These are phyloP conservation scores for Hibiscus trionum DNA, from an alignment of 345 rosid genomes.

Conservation along the genomic window DNA sequence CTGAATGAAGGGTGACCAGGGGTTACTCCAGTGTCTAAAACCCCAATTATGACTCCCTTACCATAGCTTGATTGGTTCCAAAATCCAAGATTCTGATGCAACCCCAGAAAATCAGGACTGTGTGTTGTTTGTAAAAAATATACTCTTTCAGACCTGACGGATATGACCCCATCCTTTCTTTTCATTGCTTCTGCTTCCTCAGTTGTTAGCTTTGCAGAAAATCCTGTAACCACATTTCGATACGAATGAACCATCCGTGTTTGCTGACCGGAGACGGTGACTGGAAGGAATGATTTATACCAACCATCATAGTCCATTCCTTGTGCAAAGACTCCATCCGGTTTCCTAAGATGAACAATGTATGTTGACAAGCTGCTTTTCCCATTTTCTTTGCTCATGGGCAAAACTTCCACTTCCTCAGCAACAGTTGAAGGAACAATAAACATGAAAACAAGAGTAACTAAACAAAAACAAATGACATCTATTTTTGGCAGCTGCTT, in stretches of 20 bases:
- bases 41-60: constrained; percentile 41
- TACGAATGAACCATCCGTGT: constrained; percentile 30
- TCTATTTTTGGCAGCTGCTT: constrained; percentile 5
- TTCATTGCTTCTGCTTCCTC: constrained; percentile 38
- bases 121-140: constrained; percentile 40
- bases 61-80: constrained; percentile 38
- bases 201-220: constrained; percentile 44
- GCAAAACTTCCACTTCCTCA: not conserved
- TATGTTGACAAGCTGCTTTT: constrained; percentile 18
- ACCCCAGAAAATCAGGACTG: constrained; percentile 43
- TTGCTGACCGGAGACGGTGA: constrained; percentile 4
- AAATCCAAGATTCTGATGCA: constrained; percentile 29
- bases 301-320: constrained; percentile 14
- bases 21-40: constrained; percentile 47
- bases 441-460: constrained; percentile 14
- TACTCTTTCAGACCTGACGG: constrained; percentile 25
- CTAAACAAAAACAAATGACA: constrained; percentile 7
- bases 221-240: constrained; percentile 34
- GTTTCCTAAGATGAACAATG: constrained; percentile 25
- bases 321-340: constrained; percentile 8
- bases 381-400: not conserved
- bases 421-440: constrained; percentile 13
- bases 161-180: constrained; percentile 30
- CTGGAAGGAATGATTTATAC: constrained; percentile 34
- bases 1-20: constrained; percentile 47